Conservation (phyloP, 2,329 filamentous ascomycete species). For the Dissoconium aciculare region DNA sequence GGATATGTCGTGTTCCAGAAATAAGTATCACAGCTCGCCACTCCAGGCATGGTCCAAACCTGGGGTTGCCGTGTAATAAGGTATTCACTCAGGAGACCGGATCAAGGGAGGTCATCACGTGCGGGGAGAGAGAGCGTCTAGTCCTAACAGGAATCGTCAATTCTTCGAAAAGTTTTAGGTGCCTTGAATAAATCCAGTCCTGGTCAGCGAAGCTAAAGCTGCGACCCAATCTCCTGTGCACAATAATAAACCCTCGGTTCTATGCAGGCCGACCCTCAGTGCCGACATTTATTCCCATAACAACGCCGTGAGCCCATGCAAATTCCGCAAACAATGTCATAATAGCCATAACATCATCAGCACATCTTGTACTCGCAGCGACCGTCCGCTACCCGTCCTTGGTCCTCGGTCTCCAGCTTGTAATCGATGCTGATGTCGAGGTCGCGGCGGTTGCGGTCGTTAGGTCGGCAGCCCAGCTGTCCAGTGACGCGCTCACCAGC, state of each 20-base stretch:
- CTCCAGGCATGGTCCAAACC: no score
- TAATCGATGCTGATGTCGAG: slow-evolving; percentile 83
- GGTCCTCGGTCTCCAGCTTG: slow-evolving; percentile 61
- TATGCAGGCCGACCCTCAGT: slow-evolving; percentile 4
- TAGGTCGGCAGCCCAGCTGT: slow-evolving; percentile 67
- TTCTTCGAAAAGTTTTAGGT: no score
- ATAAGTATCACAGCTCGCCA: no score
- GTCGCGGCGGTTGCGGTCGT: slow-evolving; percentile 85
- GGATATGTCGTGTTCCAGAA: no score
- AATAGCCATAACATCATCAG: slow-evolving; percentile 13
- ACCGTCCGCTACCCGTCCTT: slow-evolving; percentile 52
- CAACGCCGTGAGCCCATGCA: slow-evolving; percentile 12
- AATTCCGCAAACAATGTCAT: slow-evolving; percentile 7
- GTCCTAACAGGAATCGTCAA: no score
- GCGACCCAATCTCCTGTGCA: slow-evolving; percentile 20
- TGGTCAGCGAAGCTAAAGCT: slow-evolving; percentile 26
- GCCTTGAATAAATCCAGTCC: no score
- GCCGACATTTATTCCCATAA: slow-evolving; percentile 7
- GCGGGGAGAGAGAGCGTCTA: no score
- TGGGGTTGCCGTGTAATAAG: no score
- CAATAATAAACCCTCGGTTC: neutral
- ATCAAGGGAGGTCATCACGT: no score
- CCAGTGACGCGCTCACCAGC: slow-evolving; percentile 67
- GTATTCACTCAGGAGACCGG: no score
- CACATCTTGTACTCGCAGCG: slow-evolving; percentile 63